Conservation (phyloP, 2,329 filamentous ascomycete species). For the Fusarium albosuccineum region DNA sequence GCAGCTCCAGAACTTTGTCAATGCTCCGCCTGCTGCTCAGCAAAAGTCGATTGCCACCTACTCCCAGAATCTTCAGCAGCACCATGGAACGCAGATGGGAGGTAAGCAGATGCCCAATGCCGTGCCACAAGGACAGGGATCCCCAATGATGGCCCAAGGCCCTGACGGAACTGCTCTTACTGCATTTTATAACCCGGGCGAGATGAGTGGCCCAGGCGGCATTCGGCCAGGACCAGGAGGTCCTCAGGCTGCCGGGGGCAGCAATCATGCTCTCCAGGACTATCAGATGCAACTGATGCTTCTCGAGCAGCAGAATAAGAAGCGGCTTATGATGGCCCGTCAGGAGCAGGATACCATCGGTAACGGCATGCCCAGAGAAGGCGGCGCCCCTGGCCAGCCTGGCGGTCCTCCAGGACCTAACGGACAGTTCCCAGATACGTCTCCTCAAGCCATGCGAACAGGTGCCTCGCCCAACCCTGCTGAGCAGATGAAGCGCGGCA, state of each 20-base stretch:
- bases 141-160: slow-evolving; percentile 83
- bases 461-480: slow-evolving; percentile 82
- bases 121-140: slow-evolving; percentile 80
- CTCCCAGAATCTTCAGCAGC: slow-evolving; percentile 84
- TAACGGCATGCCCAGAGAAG: slow-evolving; percentile 61
- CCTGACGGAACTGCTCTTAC: slow-evolving; percentile 72
- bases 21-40: slow-evolving; percentile 71
- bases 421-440: slow-evolving; percentile 77
- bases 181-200: slow-evolving; percentile 73
- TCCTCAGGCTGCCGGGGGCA: slow-evolving; percentile 62
- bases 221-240: slow-evolving; percentile 69
- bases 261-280: slow-evolving; percentile 86
- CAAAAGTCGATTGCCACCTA: slow-evolving; percentile 90
- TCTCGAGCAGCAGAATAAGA: slow-evolving; percentile 89
- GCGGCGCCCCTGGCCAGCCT: slow-evolving; percentile 64
- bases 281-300: slow-evolving; percentile 93
- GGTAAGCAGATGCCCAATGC: slow-evolving; percentile 83
- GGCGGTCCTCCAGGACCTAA: slow-evolving; percentile 68
- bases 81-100: slow-evolving; percentile 84
- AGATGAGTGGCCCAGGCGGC: slow-evolving; percentile 68
- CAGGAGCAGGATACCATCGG: slow-evolving; percentile 78
- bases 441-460: slow-evolving; percentile 75
- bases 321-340: slow-evolving; percentile 84
- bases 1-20: slow-evolving; percentile 77
- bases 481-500: slow-evolving; percentile 84